Conservation (phyloP, 2,329 filamentous ascomycete species). For the Claviceps lovelessii region DNA sequence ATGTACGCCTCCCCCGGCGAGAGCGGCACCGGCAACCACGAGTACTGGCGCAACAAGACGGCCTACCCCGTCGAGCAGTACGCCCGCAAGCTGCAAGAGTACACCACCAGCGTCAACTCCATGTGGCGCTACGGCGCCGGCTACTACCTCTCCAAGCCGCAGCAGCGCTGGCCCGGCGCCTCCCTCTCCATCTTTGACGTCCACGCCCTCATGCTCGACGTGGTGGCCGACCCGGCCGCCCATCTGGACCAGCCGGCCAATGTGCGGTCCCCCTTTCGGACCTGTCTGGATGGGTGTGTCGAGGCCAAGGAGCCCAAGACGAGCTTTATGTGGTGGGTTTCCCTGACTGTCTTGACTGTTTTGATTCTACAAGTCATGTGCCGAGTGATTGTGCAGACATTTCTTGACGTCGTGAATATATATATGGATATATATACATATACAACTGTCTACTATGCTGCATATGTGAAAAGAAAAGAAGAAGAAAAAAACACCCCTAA, state of each 20-base stretch:
- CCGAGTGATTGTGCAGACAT: no score
- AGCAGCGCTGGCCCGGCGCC: conserved; percentile 40
- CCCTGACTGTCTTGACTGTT: conserved; percentile 2
- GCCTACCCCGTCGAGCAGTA: conserved; percentile 33
- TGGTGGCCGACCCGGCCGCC: conserved; percentile 42
- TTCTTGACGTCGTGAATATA: no score
- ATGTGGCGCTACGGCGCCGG: conserved; percentile 36
- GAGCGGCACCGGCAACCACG: conserved; percentile 6
- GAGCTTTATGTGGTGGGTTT: conserved; percentile 51
- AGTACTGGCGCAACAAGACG: conserved; percentile 33
- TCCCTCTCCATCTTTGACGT: conserved; percentile 54
- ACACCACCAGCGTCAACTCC: conserved; percentile 34
- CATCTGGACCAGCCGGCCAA: conserved; percentile 53
- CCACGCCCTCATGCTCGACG: conserved; percentile 48
- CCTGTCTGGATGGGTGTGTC: conserved; percentile 28
- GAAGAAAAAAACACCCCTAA: not conserved
- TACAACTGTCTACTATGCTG: no score
- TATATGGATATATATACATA: no score
- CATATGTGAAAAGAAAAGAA: no score
- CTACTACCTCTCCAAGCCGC: conserved; percentile 22
- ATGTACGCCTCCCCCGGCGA: conserved; percentile 34
- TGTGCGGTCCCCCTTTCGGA: conserved; percentile 41
- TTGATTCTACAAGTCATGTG: no score
- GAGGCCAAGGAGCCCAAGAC: conserved; percentile 30
- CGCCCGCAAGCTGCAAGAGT: conserved; percentile 29